These are phyloP conservation scores for Bruguiera hainesii DNA, from an alignment of 441 rosid genomes.

Conservation along the genomic window DNA sequence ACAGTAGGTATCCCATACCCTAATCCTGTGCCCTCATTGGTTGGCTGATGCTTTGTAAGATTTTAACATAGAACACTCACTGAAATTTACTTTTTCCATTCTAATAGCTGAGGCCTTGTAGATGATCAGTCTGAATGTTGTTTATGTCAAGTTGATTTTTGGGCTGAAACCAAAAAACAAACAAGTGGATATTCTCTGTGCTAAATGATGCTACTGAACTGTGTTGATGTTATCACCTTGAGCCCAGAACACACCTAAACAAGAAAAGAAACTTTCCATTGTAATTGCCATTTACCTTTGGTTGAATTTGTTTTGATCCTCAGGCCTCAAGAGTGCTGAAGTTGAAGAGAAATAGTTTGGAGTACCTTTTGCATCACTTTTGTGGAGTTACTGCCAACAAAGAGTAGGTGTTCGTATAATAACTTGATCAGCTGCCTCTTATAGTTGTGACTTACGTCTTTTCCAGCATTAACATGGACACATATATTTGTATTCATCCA, in stretches of 20 bases:
- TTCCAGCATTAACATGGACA: too few relatives aligned
- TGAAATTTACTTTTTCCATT: too few relatives aligned
- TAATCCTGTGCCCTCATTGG: slow-evolving; percentile 4
- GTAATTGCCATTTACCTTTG: background rate
- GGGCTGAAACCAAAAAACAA: too few relatives aligned
- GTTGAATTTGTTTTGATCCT: slow-evolving; percentile 14
- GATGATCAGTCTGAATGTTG: too few relatives aligned
- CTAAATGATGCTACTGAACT: too few relatives aligned
- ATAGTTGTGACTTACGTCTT: background rate
- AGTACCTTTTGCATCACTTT: slow-evolving; percentile 67
- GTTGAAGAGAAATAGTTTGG: slow-evolving; percentile 89
- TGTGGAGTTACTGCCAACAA: slow-evolving; percentile 89
- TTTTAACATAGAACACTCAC: too few relatives aligned
- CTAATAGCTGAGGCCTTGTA: too few relatives aligned
- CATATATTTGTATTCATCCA: too few relatives aligned
- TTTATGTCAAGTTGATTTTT: too few relatives aligned
- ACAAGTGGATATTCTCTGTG: too few relatives aligned
- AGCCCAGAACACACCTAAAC: too few relatives aligned
- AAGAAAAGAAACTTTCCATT: background rate
- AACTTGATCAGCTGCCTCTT: background rate
- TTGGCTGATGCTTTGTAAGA: background rate
- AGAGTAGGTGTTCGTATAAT: slow-evolving; percentile 50
- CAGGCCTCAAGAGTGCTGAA: slow-evolving; percentile 93
- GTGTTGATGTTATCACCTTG: too few relatives aligned
- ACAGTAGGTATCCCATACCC: background rate